Percentiles rank a stretch among this genome's conserved stretches.
These are phyloP conservation scores for Sindora glabra DNA, from an alignment of 306 rosid genomes.

Conservation along the genomic window DNA sequence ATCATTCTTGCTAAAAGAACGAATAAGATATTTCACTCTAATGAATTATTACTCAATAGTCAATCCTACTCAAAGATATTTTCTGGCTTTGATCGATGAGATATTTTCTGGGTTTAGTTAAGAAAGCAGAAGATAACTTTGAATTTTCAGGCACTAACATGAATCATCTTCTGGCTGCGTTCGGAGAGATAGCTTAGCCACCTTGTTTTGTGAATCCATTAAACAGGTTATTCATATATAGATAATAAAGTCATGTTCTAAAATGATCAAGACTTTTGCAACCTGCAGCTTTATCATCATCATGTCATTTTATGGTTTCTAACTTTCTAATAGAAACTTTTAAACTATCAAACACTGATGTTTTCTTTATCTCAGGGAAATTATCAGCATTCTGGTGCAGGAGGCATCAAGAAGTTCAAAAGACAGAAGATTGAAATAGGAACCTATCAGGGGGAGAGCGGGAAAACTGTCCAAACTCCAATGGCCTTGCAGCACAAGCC, in stretches of 20 bases:
- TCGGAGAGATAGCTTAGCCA: background rate
- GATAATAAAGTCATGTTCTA: no score
- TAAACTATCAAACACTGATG: background rate
- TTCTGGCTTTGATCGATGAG: no score
- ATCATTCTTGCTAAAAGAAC: no score
- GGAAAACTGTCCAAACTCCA: constrained; percentile 26
- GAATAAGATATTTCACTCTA: no score
- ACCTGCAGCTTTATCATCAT: background rate
- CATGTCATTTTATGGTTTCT: background rate
- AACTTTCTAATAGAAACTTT: background rate
- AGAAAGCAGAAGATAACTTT: no score
- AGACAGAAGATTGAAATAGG: constrained; percentile 34
- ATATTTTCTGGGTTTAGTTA: no score
- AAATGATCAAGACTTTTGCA: background rate
- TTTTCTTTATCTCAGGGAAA: constrained; percentile 32
- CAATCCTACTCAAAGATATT: no score
- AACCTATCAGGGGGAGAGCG: constrained; percentile 19
- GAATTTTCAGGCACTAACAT: background rate
- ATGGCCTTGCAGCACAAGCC: constrained; percentile 23
- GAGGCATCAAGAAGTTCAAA: constrained; percentile 43
- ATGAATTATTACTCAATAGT: no score
- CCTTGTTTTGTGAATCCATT: background rate
- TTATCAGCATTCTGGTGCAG: constrained; percentile 25
- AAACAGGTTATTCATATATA: no score
- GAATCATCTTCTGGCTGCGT: background rate